These are phyloP conservation scores for Ceratobasidium papillatum DNA, from an alignment of 1,284 basidiomycete genomes.

Conservation along the genomic window DNA sequence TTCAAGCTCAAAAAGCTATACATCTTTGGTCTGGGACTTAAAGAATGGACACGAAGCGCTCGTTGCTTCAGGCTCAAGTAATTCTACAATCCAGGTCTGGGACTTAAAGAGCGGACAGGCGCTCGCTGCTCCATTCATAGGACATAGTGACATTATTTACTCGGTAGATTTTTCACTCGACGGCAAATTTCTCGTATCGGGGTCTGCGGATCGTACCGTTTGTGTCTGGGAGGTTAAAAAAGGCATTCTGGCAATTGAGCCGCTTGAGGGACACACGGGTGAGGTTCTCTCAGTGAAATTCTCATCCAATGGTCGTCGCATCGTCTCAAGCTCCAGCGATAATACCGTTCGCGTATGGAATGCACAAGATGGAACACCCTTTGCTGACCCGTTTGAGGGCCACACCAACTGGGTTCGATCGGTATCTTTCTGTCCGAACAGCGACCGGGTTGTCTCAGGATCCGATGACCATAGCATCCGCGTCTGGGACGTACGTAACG, in stretches of 20 bases:
- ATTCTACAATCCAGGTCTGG: slow-evolving; percentile 7
- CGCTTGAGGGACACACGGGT: slow-evolving; percentile 29
- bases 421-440: slow-evolving; percentile 15
- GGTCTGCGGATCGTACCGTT: not conserved
- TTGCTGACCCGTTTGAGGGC: not conserved
- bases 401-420: slow-evolving; percentile 1
- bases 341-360: slow-evolving; percentile 28
- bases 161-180: slow-evolving; percentile 37
- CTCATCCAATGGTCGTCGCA: slow-evolving; percentile 26
- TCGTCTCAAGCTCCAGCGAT: slow-evolving; percentile 33
- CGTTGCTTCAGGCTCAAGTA: slow-evolving; percentile 8
- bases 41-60: not conserved
- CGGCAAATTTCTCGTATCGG: slow-evolving; percentile 17
- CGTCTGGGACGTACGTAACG: not conserved
- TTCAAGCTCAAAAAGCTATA: too few relatives aligned
- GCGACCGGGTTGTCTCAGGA: not conserved
- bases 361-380: not conserved
- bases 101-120: not conserved
- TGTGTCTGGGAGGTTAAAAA: not conserved
- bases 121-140: not conserved
- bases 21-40: too few relatives aligned
- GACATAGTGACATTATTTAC: not conserved
- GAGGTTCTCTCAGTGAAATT: slow-evolving; percentile 12
- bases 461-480: slow-evolving; percentile 12
- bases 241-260: not conserved